Evolutionary conservation across 1,284 basidiomycete species (phyloP), one percentile per base, ranked within the genome.

Genomic region (Leccinum angustisporum): DNA sequence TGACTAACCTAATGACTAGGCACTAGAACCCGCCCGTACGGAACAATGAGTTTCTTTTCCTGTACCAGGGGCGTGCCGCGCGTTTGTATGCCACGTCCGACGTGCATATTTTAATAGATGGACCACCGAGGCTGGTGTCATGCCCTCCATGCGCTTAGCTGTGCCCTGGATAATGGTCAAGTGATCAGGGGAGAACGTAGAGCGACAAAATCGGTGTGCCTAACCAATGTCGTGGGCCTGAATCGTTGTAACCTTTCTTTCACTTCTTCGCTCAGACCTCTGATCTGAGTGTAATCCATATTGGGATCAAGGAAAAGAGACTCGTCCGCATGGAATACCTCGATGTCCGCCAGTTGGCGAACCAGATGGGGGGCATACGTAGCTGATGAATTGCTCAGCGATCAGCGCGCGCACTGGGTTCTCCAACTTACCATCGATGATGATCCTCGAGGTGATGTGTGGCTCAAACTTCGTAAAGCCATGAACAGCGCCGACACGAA

Each of bases 101-200:
- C 85, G 86, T 11, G 89, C 85, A 71, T 90, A 81, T 65, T 82
- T 82, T 61, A 94, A 76, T 31, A 94, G 72, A 51, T 80, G 79
- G 8, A 92, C 80, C 18, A 90, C 77, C 1, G 85, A 85, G 0
- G 86, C 81, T 2, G 92, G 90, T 7, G 92, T 94, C 84, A 94
- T 92, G 7, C 92, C 92, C 68, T 94, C 92, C 86, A 94, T 92
- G 36, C 92, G 79, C 72, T 92, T 92, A 16, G 88, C 92, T 13
- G 89, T 88, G 25, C 92, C 92, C 91, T 93, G 56, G 30, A 56
- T 18, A 21, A 63, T 54, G 5, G 16, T 54, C 21, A 27, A 60
- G 21, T 13, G 5, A 56, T 66, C 50, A 59, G 43, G 25, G 27
- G 16, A 4, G 14, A 14, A 40, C 3, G 14, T 55, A 40, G 30